These are phyloP conservation scores for Wickerhamiella pararugosa DNA, from an alignment of 1,139 yeast genomes.

Conservation along the genomic window DNA sequence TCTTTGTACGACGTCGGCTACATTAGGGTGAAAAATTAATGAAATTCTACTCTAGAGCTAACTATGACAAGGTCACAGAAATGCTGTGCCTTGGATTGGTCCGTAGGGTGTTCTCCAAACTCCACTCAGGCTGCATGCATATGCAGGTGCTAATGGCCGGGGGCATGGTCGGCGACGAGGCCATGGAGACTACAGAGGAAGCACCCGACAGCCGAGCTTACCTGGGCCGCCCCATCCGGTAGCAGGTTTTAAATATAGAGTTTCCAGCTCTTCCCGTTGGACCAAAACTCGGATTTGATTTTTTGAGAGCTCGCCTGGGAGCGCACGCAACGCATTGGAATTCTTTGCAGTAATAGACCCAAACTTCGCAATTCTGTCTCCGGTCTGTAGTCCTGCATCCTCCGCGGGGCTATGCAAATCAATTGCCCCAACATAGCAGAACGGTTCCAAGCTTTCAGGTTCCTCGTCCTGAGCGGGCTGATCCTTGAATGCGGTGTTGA, in stretches of 20 bases:
- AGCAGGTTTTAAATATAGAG: slow-evolving; percentile 27
- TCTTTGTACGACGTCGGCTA: no score
- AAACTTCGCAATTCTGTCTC: slow-evolving; percentile 39
- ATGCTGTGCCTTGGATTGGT: no score
- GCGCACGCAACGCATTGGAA: slow-evolving; percentile 31
- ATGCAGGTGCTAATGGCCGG: no score
- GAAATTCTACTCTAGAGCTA: no score
- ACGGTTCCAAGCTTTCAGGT: slow-evolving; percentile 29
- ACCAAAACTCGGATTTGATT: slow-evolving; percentile 23
- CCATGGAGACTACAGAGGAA: slow-evolving; percentile 25
- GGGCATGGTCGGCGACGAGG: no score
- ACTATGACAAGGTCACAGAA: no score
- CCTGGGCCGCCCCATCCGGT: slow-evolving; percentile 59
- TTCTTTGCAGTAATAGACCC: slow-evolving; percentile 41
- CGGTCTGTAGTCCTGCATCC: slow-evolving; percentile 22
- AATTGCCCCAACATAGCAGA: slow-evolving; percentile 38
- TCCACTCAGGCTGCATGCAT: no score
- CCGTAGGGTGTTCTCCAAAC: no score
- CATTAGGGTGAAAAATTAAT: no score
- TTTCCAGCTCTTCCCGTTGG: slow-evolving; percentile 22
- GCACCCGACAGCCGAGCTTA: slow-evolving; percentile 52
- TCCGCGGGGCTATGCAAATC: slow-evolving; percentile 23
- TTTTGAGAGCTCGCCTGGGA: slow-evolving; percentile 23
- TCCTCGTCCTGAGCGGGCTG: slow-evolving; percentile 1
- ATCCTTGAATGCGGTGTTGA: slow-evolving; percentile 18